These are phyloP conservation scores for Ploettnerulaceae sp. DNA, from an alignment of 2,329 filamentous ascomycete genomes.

Conservation along the genomic window DNA sequence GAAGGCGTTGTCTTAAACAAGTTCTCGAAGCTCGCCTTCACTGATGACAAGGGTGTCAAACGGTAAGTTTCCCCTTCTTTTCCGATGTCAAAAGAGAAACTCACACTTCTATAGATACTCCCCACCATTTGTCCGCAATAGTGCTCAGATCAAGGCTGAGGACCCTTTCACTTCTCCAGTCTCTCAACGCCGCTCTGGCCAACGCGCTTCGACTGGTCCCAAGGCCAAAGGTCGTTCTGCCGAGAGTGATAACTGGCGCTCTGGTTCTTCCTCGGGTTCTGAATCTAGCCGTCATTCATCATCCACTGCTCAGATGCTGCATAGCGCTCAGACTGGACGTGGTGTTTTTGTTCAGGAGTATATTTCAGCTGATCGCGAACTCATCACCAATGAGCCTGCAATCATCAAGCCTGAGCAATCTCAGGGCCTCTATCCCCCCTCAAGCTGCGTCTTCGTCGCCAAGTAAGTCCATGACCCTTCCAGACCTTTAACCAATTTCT, in stretches of 20 bases:
- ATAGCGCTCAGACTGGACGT: constrained; percentile 16
- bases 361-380: constrained; percentile 8
- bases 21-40: constrained; percentile 11
- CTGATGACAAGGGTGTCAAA: constrained; percentile 5
- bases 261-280: constrained; percentile 24
- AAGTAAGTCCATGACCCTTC: constrained; percentile 48
- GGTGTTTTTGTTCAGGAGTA: constrained; percentile 17
- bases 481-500: neutral
- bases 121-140: constrained; percentile 29
- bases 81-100: neutral
- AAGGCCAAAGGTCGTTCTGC: constrained; percentile 18
- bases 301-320: constrained; percentile 11
- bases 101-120: constrained; percentile 25
- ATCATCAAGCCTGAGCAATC: constrained; percentile 27
- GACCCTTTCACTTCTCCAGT: constrained; percentile 23
- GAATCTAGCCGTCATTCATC: constrained; percentile 16
- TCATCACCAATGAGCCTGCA: constrained; percentile 5
- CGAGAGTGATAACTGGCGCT: constrained; percentile 29
- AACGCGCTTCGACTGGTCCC: constrained; percentile 25
- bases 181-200: constrained; percentile 13
- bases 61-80: constrained; percentile 19
- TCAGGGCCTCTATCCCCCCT: constrained; percentile 39
- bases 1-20: constrained; percentile 14
- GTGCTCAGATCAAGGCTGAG: constrained; percentile 20
- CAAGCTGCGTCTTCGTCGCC: constrained; percentile 59